Evolutionary conservation across 1,284 basidiomycete genomes (phyloP).

Genomic region (Tilletia horrida): DNA sequence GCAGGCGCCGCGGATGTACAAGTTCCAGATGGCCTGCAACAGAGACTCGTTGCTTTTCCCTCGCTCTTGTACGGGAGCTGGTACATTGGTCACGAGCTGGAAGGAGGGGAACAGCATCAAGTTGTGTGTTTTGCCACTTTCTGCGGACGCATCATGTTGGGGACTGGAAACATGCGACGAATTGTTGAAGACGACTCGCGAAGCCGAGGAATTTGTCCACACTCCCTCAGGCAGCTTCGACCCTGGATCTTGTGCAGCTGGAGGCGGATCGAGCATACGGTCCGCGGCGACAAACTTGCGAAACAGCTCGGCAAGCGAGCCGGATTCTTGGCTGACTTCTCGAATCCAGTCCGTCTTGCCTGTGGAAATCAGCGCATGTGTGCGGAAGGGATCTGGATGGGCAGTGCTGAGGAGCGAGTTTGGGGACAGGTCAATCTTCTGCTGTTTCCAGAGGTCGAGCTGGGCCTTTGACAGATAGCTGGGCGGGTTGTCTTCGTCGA

Average conservation of each 20-base stretch:
- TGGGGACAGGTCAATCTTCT: conserved; percentile 19
- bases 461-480: neutral
- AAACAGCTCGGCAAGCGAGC: conserved; percentile 20
- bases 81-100: conserved; percentile 19
- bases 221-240: conserved; percentile 14
- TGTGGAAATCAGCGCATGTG: conserved; percentile 21
- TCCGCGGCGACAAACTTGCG: conserved; percentile 5
- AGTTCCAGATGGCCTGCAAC: neutral
- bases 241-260: neutral
- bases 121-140: neutral
- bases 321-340: conserved; percentile 11
- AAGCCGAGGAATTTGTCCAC: neutral
- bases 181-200: conserved; percentile 16
- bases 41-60: neutral
- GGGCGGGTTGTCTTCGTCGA: neutral
- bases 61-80: neutral
- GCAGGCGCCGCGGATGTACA: neutral
- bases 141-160: neutral
- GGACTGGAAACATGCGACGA: conserved; percentile 19
- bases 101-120: conserved; percentile 22
- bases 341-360: conserved; percentile 23
- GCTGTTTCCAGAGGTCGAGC: conserved; percentile 20
- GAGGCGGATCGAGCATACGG: neutral
- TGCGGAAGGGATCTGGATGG: conserved; percentile 16
- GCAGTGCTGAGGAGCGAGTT: conserved; percentile 11